Percentiles rank a stretch among this genome's conserved stretches.
Evolutionary conservation across 2,329 filamentous ascomycete genomes (phyloP).

Genomic region (Epicoccum sorghinum): DNA sequence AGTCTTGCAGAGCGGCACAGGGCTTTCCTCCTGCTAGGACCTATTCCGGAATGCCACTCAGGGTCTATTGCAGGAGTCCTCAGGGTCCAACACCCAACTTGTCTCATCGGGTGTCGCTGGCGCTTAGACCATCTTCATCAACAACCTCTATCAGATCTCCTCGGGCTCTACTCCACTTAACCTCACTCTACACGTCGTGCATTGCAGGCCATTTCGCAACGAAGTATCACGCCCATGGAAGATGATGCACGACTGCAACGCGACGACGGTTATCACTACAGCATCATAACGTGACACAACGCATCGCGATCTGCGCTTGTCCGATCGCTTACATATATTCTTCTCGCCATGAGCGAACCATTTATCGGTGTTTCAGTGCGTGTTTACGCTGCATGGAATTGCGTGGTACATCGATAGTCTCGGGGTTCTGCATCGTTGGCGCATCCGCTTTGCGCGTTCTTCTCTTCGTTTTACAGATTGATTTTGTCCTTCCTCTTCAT

Average conservation of each 20-base stretch:
- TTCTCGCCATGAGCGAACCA: conserved; percentile 19
- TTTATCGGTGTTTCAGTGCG: conserved; percentile 29
- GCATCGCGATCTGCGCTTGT: conserved; percentile 4
- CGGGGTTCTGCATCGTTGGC: conserved; percentile 30
- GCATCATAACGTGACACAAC: conserved; percentile 5
- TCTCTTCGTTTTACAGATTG: conserved; percentile 19
- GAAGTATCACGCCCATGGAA: neutral
- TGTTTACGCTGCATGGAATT: conserved; percentile 39
- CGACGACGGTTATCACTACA: conserved; percentile 1
- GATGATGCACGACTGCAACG: conserved; percentile 11
- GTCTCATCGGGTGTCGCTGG: neutral
- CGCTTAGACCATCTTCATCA: neutral
- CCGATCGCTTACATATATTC: conserved; percentile 2
- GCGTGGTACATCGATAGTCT: conserved; percentile 23
- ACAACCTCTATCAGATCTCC: neutral
- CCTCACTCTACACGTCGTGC: neutral
- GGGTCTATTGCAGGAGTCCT: no score
- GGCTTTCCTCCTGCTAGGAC: no score
- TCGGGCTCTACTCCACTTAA: neutral
- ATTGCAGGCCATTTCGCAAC: neutral
- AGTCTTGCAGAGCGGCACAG: no score
- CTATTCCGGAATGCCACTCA: no score
- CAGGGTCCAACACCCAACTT: neutral
- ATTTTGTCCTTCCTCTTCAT: conserved; percentile 11
- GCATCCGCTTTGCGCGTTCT: conserved; percentile 20